Evolutionary conservation across 441 rosid species (phyloP).

Genomic region (Erodium chrysanthum): DNA sequence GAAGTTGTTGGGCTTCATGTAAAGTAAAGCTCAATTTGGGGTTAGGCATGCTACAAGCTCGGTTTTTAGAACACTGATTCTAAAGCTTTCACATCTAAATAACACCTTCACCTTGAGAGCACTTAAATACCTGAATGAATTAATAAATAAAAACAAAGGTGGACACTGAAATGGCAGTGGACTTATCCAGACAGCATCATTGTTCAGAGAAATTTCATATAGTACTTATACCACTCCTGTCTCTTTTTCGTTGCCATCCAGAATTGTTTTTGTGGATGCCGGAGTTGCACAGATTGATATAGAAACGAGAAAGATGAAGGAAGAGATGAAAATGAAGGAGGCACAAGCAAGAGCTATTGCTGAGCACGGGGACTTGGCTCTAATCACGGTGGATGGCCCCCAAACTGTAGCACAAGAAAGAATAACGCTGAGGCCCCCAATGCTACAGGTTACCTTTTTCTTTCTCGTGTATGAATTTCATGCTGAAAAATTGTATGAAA

Average conservation of each 20-base stretch:
- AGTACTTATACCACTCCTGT: too few relatives aligned
- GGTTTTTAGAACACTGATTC: too few relatives aligned
- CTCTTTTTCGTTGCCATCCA: constrained; percentile 21
- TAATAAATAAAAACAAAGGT: too few relatives aligned
- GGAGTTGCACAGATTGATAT: constrained; percentile 85
- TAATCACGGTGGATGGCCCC: constrained; percentile 69
- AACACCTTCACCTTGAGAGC: too few relatives aligned
- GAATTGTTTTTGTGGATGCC: constrained; percentile 96
- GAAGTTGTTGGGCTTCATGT: too few relatives aligned
- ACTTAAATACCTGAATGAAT: too few relatives aligned
- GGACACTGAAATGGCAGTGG: too few relatives aligned
- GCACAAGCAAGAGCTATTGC: constrained; percentile 75
- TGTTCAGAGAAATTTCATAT: too few relatives aligned
- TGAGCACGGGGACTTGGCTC: constrained; percentile 93
- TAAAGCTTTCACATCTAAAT: too few relatives aligned
- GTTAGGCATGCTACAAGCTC: too few relatives aligned
- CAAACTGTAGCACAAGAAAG: constrained; percentile 58
- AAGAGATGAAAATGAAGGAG: constrained; percentile 81
- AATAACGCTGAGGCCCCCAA: constrained; percentile 72
- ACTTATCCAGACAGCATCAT: too few relatives aligned
- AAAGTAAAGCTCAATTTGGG: too few relatives aligned
- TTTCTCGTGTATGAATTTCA: background rate
- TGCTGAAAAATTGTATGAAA: background rate
- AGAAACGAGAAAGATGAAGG: constrained; percentile 81
- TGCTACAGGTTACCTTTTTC: constrained; percentile 66